Base-by-base conservation (phyloP, 2,329 filamentous ascomycete species). In the Verticillium nubilum region DNA sequence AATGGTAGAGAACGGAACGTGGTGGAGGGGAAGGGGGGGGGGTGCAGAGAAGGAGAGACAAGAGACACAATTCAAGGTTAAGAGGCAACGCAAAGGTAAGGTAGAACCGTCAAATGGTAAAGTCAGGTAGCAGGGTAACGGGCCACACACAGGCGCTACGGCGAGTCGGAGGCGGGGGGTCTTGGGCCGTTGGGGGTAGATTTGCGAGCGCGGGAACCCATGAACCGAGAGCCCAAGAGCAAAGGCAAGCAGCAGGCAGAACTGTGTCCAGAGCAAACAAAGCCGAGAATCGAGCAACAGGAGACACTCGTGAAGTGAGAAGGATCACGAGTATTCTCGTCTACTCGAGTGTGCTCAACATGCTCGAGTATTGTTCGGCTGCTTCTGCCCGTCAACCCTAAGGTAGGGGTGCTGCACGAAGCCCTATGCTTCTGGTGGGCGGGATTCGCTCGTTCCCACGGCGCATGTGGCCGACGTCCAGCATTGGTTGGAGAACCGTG, bases 301-400 rank as follows among this genome's bases (percentile, higher is more conserved):
- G 2, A 13, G 35, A n/a, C 42, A 23, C 37, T 47, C n/a, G 37
- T 25, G 17, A 50, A 50, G 42, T 10, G 42, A 50, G 3, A 50
- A 10, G n/a, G 10, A 23, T 31, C n/a, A 23, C 42, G 12, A 50
- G n/a, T 23, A 37, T 50, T 23, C 42, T 50, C 19, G n/a, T 4
- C 3, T 6, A 3, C 19, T 19, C 35, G 35, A 50, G 42, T 50
- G n/a, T 50, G 19, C 19, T 50, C 42, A 19, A 50, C 4, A 50
- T 50, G 19, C 42, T 23, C 42, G 19, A 50, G 42, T 50, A 12
- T 50, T 15, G 33, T 19, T 26, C 25, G 33, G 35, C 33, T 47
- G 54, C 28, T 37, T 37, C 42, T 56, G 54, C 26, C 54, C 35
- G 54, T 37, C 35, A 56, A 37, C 54, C 54, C 54, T 56, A 56